Base-by-base conservation (phyloP, 805 yeast genomes). In the Sungouiella thailandica region DNA sequence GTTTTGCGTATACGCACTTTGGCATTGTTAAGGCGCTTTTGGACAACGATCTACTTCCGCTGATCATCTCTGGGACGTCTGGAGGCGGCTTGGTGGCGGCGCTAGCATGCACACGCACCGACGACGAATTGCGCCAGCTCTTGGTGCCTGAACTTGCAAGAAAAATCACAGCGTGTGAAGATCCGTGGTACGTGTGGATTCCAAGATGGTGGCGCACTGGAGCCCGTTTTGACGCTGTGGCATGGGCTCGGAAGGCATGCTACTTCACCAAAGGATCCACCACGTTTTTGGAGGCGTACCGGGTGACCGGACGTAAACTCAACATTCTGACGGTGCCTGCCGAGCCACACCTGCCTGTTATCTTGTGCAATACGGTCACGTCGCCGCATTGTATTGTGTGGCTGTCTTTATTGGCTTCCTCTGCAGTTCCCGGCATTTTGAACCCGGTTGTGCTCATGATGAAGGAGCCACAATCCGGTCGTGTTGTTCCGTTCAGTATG, bases 61-160 rank as follows among this genome's bases (percentile, higher is more conserved):
- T 67, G 4, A 80, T 83, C 23, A 64, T 84, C 7, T 74, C 84
- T 23, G 94, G 94, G 1, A 83, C 93, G 0, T 78, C 86, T 1
- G 90, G 93, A 2, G 94, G 94, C 11, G 90, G 88, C 1, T 58
- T 82, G 9, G 76, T 83, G 10, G 89, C 93, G 1, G 84, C 88
- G 0, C 54, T 83, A 25, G 75, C 82, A 0, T 72, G 87, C 32
- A 76, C 86, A 0, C 60, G 89, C 35, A 78, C 86, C 0, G 72
- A 81, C 46, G 79, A 76, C 13, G 94, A 84, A 50, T 65, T 83
- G 26, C 53, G 58, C 19, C 57, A 69, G 33, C 49, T 81, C 23
- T 50, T 84, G 9, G 73, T 61, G 0, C 89, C 90, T 0, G 68
- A 76, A 44, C 50, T 83, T 25, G 81, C 87, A 2, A 48, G 63